Evolutionary conservation across 1,139 yeast genomes (phyloP).

Genomic region (Pichia sp.): DNA sequence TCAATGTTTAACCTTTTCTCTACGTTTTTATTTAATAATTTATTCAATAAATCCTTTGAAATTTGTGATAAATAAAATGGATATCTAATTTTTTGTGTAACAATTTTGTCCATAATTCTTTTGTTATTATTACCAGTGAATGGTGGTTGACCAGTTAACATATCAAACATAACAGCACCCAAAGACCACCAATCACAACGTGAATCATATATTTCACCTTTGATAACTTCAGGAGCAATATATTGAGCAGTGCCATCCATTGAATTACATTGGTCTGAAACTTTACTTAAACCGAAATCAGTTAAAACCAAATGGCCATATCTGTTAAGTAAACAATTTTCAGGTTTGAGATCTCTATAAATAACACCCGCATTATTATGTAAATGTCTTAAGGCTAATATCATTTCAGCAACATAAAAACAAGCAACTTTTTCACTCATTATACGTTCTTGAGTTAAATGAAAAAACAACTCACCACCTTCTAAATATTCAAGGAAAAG

Average conservation of each 20-base stretch:
- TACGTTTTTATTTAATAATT: constrained; percentile 71
- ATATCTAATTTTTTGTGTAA: constrained; percentile 65
- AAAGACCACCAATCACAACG: constrained; percentile 92
- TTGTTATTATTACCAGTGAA: constrained; percentile 87
- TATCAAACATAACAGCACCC: constrained; percentile 83
- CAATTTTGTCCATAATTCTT: constrained; percentile 75
- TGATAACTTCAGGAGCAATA: constrained; percentile 92
- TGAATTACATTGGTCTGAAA: constrained; percentile 49
- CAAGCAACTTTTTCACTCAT: constrained; percentile 76
- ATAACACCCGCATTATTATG: constrained; percentile 76
- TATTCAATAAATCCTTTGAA: constrained; percentile 75
- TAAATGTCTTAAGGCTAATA: constrained; percentile 73
- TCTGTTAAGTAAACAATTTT: constrained; percentile 78
- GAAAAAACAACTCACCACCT: constrained; percentile 88
- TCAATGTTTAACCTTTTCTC: constrained; percentile 70
- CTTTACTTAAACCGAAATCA: constrained; percentile 89
- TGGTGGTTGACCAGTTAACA: constrained; percentile 91
- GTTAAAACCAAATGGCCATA: constrained; percentile 81
- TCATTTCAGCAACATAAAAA: constrained; percentile 80
- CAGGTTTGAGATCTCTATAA: constrained; percentile 89
- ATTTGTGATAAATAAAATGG: constrained; percentile 84
- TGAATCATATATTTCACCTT: constrained; percentile 76
- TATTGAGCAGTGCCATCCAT: constrained; percentile 93
- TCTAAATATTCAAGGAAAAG: constrained; percentile 85
- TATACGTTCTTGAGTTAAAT: constrained; percentile 49